Conservation (phyloP, 495 filamentous ascomycete species). For the Penicillium salamii region DNA sequence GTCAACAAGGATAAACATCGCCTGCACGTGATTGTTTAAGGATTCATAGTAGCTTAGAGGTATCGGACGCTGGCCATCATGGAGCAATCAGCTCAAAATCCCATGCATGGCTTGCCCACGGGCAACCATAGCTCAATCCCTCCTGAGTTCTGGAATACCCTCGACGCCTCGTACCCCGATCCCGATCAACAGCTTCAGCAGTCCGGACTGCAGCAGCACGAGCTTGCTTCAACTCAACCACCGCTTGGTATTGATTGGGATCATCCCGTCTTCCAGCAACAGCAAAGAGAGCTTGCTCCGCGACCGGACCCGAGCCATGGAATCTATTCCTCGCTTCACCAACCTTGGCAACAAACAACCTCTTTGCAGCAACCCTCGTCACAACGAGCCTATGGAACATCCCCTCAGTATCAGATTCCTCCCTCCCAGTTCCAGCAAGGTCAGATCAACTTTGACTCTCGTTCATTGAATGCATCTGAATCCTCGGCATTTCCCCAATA, state of each 20-base stretch:
- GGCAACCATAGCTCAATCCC: slow-evolving; percentile 25
- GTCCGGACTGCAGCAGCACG: slow-evolving; percentile 10
- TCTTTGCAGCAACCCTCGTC: slow-evolving; percentile 25
- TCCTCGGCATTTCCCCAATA: slow-evolving; percentile 34
- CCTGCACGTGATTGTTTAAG: slow-evolving; percentile 8
- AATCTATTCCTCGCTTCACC: slow-evolving; percentile 34
- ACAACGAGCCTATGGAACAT: slow-evolving; percentile 23
- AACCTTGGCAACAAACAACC: slow-evolving; percentile 35
- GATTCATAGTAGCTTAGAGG: slow-evolving; percentile 11
- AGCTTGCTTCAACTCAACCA: slow-evolving; percentile 9
- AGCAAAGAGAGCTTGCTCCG: slow-evolving; percentile 23
- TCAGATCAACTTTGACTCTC: slow-evolving; percentile 36
- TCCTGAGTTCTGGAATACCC: slow-evolving; percentile 38
- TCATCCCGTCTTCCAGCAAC: slow-evolving; percentile 17
- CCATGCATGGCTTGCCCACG: slow-evolving; percentile 32
- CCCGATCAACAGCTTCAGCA: slow-evolving; percentile 26
- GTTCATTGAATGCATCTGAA: slow-evolving; percentile 26
- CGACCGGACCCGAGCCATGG: slow-evolving; percentile 28
- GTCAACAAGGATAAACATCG: background rate
- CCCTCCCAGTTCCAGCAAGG: slow-evolving; percentile 34
- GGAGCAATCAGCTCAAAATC: slow-evolving; percentile 39
- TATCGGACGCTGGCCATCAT: slow-evolving; percentile 22
- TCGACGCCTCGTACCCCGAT: slow-evolving; percentile 37
- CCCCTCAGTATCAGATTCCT: slow-evolving; percentile 28
- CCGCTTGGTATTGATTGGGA: slow-evolving; percentile 10